These are phyloP conservation scores for Macaranga tanarius DNA, from an alignment of 441 rosid species.

Conservation along the genomic window DNA sequence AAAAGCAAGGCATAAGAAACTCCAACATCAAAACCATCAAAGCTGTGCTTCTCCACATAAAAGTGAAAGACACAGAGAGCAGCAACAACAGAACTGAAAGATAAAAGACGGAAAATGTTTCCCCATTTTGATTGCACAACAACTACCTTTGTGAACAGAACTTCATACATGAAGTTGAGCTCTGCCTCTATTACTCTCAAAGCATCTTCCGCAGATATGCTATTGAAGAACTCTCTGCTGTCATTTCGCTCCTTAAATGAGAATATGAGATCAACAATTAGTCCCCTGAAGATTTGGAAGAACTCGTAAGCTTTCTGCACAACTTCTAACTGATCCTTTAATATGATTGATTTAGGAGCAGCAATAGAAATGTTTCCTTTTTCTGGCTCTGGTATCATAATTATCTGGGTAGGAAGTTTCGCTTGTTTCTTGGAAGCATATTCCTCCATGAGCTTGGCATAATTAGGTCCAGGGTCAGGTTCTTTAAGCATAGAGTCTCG, in stretches of 20 bases:
- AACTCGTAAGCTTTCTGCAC: constrained; percentile 34
- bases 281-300: constrained; percentile 44
- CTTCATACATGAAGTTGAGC: constrained; percentile 56
- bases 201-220: constrained; percentile 28
- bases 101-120: too few species aligned
- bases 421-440: constrained; percentile 28
- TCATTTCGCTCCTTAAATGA: constrained; percentile 25
- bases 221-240: constrained; percentile 37
- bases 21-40: too few species aligned
- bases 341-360: not conserved
- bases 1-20: too few species aligned
- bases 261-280: constrained; percentile 12
- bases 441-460: too few species aligned
- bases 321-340: constrained; percentile 27
- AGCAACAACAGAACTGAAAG: too few species aligned
- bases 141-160: constrained; percentile 46
- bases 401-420: constrained; percentile 32
- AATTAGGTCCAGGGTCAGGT: constrained; percentile 37
- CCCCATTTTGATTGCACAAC: constrained; percentile 16
- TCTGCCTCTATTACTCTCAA: constrained; percentile 52
- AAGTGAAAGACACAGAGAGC: too few species aligned
- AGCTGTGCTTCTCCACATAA: too few species aligned
- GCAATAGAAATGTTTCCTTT: constrained; percentile 17
- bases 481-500: constrained; percentile 42
- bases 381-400: constrained; percentile 33